These are phyloP conservation scores for Coemansia sp. DNA, from an alignment of 192 early-diverging fungal species.

Conservation along the genomic window DNA sequence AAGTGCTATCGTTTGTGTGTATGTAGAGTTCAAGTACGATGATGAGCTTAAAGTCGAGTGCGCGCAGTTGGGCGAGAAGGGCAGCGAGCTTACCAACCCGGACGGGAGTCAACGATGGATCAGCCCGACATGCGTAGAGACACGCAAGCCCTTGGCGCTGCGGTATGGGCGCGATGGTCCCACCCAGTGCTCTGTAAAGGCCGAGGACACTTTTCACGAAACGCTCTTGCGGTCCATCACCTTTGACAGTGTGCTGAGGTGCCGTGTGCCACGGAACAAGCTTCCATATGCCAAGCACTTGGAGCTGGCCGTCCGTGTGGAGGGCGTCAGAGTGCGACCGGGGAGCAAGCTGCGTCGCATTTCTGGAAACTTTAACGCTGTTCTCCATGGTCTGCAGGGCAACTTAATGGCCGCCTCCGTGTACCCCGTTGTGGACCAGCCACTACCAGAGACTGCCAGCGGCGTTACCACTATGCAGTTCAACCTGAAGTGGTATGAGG, in stretches of 20 bases:
- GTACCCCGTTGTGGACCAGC: slow-evolving; percentile 30
- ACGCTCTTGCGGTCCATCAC: slow-evolving; percentile 3
- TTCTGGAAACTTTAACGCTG: slow-evolving; percentile 37
- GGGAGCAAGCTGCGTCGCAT: slow-evolving; percentile 1
- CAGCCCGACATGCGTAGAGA: slow-evolving; percentile 34
- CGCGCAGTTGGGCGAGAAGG: slow-evolving; percentile 9
- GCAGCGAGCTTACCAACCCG: slow-evolving; percentile 3
- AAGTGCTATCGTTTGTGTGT: background rate
- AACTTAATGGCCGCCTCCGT: slow-evolving; percentile 24
- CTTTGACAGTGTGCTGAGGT: slow-evolving; percentile 14
- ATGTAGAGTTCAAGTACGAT: slow-evolving; percentile 15
- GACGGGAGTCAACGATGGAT: slow-evolving; percentile 6
- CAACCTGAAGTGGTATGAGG: slow-evolving; percentile 42
- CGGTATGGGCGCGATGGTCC: slow-evolving; percentile 33
- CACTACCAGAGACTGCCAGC: slow-evolving; percentile 33
- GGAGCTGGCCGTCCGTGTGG: slow-evolving; percentile 10
- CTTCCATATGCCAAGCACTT: slow-evolving; percentile 9
- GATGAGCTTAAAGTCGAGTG: slow-evolving; percentile 31
- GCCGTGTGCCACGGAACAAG: slow-evolving; percentile 26
- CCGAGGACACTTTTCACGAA: slow-evolving; percentile 22
- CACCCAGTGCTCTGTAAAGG: slow-evolving; percentile 34
- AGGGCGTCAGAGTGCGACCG: slow-evolving; percentile 1
- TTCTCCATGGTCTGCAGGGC: slow-evolving; percentile 32
- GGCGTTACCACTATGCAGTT: slow-evolving; percentile 47
- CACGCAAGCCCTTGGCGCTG: slow-evolving; percentile 14